Base-by-base conservation (phyloP, 2,329 filamentous ascomycete genomes). In the Monosporascus sp. region DNA sequence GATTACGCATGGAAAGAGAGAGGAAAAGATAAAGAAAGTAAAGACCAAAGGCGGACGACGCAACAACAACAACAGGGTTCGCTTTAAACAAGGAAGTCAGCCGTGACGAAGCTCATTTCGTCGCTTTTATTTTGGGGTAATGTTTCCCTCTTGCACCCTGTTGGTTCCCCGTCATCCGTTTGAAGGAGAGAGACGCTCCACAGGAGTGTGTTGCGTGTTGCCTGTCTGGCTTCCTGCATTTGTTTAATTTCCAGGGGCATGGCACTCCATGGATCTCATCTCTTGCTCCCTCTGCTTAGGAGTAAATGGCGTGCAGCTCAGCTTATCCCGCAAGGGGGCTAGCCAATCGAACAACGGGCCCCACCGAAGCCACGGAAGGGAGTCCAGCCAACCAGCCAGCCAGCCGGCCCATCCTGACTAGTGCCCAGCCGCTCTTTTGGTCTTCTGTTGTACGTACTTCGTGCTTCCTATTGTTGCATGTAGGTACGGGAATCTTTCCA, bases 51-150 rank as follows among this genome's bases (percentile, higher is more conserved):
- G 31, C 41, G 35, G 38, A 31, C 22, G 18, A 31, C 24, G 5
- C 14, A 18, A 48, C 17, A 24, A 48, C 27, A 44, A 38, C 9
- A 2, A 11, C 39, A 15, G 39, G 39, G 45, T 52, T 57, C 53
- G 57, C 59, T 60, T 64, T 62, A 62, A 53, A 5, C 1, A 14
- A 31, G 9, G 22, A 44, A 44, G 38, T 15, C 25, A 37, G 24
- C 9, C n/a, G 27, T 52, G 38, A 50, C 43, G 39, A 54, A 52
- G 53, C 52, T 62, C 61, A 62, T 63, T 61, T 63, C 58, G 47
- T 54, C 52, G 49, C 54, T 50, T 57, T 57, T 57, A 55, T 60
- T 59, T 59, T 55, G 55, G 49, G 52, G 52, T 50, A 54, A 53
- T 60, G 57, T 59, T 62, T 60, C 52, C 46, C 49, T 22, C 53